Base-by-base conservation (phyloP, 2,329 filamentous ascomycete genomes). In the Dactylellina parvicollis region DNA sequence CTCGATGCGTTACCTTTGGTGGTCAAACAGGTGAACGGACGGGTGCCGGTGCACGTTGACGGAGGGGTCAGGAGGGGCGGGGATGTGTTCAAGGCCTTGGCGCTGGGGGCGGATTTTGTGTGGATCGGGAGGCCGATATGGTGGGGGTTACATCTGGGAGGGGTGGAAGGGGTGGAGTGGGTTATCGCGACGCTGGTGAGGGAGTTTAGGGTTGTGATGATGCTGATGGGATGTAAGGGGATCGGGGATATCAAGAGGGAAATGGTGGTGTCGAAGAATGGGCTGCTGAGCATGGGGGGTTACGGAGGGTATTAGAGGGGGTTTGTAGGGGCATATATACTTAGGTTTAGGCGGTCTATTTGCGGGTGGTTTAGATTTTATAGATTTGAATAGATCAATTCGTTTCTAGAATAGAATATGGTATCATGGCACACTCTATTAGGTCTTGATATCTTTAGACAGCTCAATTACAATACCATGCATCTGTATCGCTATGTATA, bases 41-140 rank as follows among this genome's bases (percentile, higher is more conserved):
- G 83, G 67, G 81, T 89, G n/a, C 84, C 85, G 0, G 82, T 90
- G 18, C 83, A 89, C 44, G 85, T 90, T 14, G 89, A 90, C 76
- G 84, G 83, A 9, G 86, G 86, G 0, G 83, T 88, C 30, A 78
- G 86, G 38, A 82, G 83, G 12, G 86, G 85, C 0, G 84, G 82
- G 0, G 86, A 88, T 77, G 82, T 87, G 9, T 84, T 88, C 79
- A 88, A 88, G 77, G 86, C 85, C 0, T 78, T 86, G 1, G 83
- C 83, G 1, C 77, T 86, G 1, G 84, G 84, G 1, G 85, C 84
- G 0, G 80, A 84, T 59, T 85, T 80, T 77, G 83, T 80, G 67
- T 86, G 80, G 83, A 78, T 84, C 5, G 84, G 84, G 0, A 76
- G 84, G 16, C 81, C 82, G 4, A 80, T 82, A 9, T 79, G 85